These are phyloP conservation scores for Paramecium octaurelia DNA, from an alignment of 73 alveolate genomes.

Conservation along the genomic window DNA sequence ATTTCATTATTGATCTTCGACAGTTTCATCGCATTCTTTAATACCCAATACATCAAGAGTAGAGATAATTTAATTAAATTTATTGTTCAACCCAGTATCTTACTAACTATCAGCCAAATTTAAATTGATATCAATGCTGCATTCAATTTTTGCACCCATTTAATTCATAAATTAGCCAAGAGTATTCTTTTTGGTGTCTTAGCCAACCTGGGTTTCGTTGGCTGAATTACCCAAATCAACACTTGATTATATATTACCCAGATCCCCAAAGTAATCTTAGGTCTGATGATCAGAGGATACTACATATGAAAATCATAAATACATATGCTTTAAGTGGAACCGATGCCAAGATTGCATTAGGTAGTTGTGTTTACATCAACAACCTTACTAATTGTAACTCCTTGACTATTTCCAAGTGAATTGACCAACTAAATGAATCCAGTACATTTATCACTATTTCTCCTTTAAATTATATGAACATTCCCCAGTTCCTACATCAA, in stretches of 20 bases:
- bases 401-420: neutral
- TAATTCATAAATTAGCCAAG: neutral
- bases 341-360: neutral
- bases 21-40: neutral
- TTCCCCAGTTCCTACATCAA: slow-evolving; percentile 12
- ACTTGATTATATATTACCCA: neutral
- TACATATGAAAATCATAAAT: neutral
- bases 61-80: neutral
- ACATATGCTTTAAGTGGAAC: neutral
- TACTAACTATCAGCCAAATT: neutral
- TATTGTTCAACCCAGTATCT: neutral
- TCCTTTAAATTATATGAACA: neutral
- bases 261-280: neutral
- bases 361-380: neutral
- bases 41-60: neutral
- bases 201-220: neutral
- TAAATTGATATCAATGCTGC: slow-evolving; percentile 24
- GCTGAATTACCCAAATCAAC: neutral
- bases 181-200: neutral
- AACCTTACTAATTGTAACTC: neutral
- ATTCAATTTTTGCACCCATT: neutral
- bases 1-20: neutral
- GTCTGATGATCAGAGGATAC: neutral
- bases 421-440: slow-evolving; percentile 1
- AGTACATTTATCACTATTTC: neutral